Base-by-base conservation (phyloP, 1,284 basidiomycete species). In the Porogramme epimiltina region DNA sequence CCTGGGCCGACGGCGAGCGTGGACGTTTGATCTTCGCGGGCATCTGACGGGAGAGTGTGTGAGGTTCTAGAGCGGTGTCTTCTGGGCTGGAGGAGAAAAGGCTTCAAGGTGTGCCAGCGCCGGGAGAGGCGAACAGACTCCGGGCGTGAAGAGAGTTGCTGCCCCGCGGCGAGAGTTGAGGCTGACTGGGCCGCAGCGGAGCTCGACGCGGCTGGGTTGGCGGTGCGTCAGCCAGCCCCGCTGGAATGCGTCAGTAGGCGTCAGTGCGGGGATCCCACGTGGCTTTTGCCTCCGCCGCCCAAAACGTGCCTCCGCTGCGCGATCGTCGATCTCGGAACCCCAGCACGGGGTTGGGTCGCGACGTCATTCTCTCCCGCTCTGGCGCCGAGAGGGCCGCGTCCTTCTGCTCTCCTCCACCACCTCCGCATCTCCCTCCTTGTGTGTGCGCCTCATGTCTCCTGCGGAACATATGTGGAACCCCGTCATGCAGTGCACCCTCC, bases 11-110 rank as follows among this genome's bases (percentile, higher is more conserved):
- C 19, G 57, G 54, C n/a, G 65, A 64, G 22, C 58, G 66, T 13
- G 60, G 40, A 33, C 66, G 60, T 54, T 67, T 67, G 42, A 59
- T 38, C 37, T 46, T 63, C 42, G 58, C 49, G 10, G 61, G 51
- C 62, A 64, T 62, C 16, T 51, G 26, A n/a, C n/a, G n/a, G n/a
- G n/a, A n/a, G n/a, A n/a, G n/a, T n/a, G n/a, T n/a, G n/a, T n/a
- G 45, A 20, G 11, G 34, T 37, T 37, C 34, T 37, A 37, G 34
- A 16, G 34, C 34, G 34, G 13, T 16, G 34, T 13, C 28, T 31
- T 13, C 8, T 6, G n/a, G 34, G 34, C 34, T 25, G 25, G 36
- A 23, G 19, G 39, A 23, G n/a, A 23, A 31, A 31, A n/a, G n/a
- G n/a, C 28, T 31, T 31, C 28, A 31, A 31, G 28, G 28, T 31